These are phyloP conservation scores for Teratosphaeria pseudoeucalypti DNA, from an alignment of 2,329 filamentous ascomycete species.

Conservation along the genomic window DNA sequence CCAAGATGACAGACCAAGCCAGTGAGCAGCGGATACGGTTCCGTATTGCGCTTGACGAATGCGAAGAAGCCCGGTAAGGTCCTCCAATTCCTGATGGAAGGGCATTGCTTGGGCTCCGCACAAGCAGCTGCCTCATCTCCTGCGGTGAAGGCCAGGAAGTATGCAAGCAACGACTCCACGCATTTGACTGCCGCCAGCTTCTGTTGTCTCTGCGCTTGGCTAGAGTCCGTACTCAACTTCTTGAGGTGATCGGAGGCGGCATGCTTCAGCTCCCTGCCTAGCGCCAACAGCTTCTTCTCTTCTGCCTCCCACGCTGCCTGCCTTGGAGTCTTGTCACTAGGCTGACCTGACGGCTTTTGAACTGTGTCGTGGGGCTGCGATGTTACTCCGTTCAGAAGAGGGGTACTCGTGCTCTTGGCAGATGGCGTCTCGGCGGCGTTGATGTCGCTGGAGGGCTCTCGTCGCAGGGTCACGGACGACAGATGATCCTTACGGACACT, in stretches of 20 bases:
- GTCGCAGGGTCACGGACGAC: conserved; percentile 13
- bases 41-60: conserved; percentile 17
- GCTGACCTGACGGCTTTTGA: conserved; percentile 2
- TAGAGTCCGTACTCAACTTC: conserved; percentile 3
- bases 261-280: conserved; percentile 38
- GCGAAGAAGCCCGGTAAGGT: conserved; percentile 18
- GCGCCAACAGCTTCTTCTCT: conserved; percentile 30
- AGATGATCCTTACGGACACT: conserved; percentile 19
- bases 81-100: conserved; percentile 15
- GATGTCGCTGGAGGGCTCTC: conserved; percentile 16
- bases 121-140: conserved; percentile 16
- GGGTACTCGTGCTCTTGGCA: conserved; percentile 12
- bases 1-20: conserved; percentile 33
- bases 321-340: conserved; percentile 18
- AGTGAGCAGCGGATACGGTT: conserved; percentile 24
- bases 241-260: conserved; percentile 29
- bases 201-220: conserved; percentile 12
- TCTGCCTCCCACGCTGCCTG: conserved; percentile 28
- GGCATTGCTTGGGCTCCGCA: conserved; percentile 16
- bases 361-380: conserved; percentile 4
- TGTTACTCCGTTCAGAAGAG: conserved; percentile 6
- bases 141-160: conserved; percentile 25
- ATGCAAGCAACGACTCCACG: conserved; percentile 36
- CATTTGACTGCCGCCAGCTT: conserved; percentile 29
- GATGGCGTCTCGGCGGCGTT: conserved; percentile 15